Evolutionary conservation across 371 early-diverging fungal species (phyloP).

Genomic region (Zychaea mexicana): DNA sequence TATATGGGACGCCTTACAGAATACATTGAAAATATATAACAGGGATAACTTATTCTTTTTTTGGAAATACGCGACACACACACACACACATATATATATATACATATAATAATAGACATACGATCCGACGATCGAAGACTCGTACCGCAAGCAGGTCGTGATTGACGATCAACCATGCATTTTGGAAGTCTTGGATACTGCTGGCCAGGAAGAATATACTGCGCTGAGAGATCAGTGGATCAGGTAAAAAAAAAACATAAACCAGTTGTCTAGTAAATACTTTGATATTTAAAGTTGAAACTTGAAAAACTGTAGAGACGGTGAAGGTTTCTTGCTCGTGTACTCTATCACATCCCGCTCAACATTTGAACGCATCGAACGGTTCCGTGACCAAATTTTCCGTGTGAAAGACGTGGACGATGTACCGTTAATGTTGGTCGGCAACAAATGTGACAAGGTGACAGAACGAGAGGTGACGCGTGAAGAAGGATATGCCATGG

Average conservation of each 20-base stretch:
- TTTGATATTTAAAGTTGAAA: too few relatives aligned
- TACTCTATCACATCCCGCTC: constrained; percentile 84
- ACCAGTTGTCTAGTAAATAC: too few relatives aligned
- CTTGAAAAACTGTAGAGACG: constrained; percentile 54
- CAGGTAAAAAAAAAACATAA: constrained; percentile 28
- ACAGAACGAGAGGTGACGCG: constrained; percentile 75
- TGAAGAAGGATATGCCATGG: constrained; percentile 39
- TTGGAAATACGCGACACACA: neutral
- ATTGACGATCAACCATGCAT: constrained; percentile 87
- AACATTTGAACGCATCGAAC: constrained; percentile 80
- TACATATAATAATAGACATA: constrained; percentile 63
- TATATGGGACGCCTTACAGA: too few relatives aligned
- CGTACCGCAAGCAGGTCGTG: constrained; percentile 91
- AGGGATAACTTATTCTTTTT: neutral
- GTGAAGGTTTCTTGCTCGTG: constrained; percentile 88
- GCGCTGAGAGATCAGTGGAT: constrained; percentile 96
- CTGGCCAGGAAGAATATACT: constrained; percentile 88
- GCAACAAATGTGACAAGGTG: constrained; percentile 88
- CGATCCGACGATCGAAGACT: constrained; percentile 97
- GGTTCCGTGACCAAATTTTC: constrained; percentile 80
- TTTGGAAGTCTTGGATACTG: constrained; percentile 93
- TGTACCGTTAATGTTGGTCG: constrained; percentile 87
- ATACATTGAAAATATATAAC: too few relatives aligned
- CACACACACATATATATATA: too few relatives aligned
- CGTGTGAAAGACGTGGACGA: constrained; percentile 82